Evolutionary conservation across 768 basidiomycete species (phyloP).

Genomic region (Termitomyces sp.): DNA sequence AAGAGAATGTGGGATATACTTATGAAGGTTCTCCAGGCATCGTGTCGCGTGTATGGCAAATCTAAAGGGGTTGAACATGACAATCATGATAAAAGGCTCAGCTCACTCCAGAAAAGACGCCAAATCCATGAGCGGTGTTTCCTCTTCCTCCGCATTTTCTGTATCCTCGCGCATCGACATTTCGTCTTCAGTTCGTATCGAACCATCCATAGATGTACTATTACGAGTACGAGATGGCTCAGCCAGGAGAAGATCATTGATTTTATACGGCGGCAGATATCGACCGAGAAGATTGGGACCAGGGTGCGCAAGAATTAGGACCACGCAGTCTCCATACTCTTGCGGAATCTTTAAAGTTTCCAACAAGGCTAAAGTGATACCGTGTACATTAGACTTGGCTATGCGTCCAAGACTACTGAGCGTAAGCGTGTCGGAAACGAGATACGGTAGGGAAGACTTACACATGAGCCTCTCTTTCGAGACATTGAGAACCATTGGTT

Average conservation of each 20-base stretch:
- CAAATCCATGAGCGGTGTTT: constrained; percentile 67
- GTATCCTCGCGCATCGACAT: constrained; percentile 24
- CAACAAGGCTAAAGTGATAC: constrained; percentile 49
- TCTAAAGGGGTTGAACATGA: constrained; percentile 25
- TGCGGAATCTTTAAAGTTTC: constrained; percentile 66
- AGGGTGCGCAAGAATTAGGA: constrained; percentile 66
- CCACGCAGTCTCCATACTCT: constrained; percentile 60
- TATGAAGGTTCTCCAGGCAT: constrained; percentile 64
- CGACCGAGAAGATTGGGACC: constrained; percentile 63
- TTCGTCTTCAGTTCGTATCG: constrained; percentile 27
- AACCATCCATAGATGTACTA: constrained; percentile 39
- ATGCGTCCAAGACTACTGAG: constrained; percentile 43
- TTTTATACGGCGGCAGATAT: constrained; percentile 61
- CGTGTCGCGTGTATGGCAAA: constrained; percentile 74
- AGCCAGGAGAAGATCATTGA: constrained; percentile 61
- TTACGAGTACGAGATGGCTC: constrained; percentile 41
- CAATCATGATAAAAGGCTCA: neutral
- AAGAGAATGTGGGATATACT: constrained; percentile 23
- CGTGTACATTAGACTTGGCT: constrained; percentile 39
- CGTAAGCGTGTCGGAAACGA: neutral
- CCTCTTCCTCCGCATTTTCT: constrained; percentile 38
- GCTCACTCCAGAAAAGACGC: constrained; percentile 69
- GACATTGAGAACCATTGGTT: constrained; percentile 65
- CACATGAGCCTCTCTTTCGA: constrained; percentile 73
- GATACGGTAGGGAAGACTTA: constrained; percentile 23